phyloP scores from a whole-genome alignment of 2,329 filamentous ascomycete species.

The Zarea fungicola region DNA sequence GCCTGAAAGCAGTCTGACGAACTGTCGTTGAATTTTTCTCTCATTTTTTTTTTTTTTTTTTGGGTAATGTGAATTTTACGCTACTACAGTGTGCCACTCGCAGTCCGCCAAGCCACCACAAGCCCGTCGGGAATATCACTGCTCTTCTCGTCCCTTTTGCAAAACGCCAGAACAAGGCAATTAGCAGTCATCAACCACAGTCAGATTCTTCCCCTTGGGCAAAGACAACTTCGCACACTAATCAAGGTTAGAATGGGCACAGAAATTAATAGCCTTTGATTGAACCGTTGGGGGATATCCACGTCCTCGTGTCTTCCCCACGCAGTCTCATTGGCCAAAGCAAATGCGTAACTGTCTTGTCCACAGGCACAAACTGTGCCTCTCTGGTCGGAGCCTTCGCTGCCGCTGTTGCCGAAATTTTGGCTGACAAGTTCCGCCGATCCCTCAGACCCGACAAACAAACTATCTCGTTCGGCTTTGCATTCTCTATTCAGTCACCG shows the following conservation, averaged over 20 bases:
- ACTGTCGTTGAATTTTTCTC: no score
- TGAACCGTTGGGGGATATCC: not conserved
- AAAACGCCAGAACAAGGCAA: no score
- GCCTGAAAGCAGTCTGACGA: no score
- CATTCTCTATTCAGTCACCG: slow-evolving; percentile 8
- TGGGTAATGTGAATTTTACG: no score
- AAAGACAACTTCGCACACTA: not conserved
- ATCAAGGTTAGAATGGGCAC: no score
- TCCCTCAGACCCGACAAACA: not conserved
- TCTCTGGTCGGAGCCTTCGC: not conserved
- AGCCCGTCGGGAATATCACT: not conserved
- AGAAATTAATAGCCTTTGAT: no score
- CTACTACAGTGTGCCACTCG: not conserved
- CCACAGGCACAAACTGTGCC: not conserved
- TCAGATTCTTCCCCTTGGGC: no score
- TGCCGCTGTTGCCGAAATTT: no score
- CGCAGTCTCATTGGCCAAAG: slow-evolving; percentile 6
- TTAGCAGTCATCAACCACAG: no score
- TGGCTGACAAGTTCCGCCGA: not conserved
- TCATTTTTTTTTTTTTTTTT: no score
- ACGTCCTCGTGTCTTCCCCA: not conserved
- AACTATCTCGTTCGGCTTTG: not conserved
- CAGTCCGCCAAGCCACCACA: not conserved
- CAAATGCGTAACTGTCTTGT: not conserved
- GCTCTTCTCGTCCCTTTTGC: not conserved